phyloP scores from a whole-genome alignment of 805 yeast genomes.

The Ogataea glucozyma region DNA sequence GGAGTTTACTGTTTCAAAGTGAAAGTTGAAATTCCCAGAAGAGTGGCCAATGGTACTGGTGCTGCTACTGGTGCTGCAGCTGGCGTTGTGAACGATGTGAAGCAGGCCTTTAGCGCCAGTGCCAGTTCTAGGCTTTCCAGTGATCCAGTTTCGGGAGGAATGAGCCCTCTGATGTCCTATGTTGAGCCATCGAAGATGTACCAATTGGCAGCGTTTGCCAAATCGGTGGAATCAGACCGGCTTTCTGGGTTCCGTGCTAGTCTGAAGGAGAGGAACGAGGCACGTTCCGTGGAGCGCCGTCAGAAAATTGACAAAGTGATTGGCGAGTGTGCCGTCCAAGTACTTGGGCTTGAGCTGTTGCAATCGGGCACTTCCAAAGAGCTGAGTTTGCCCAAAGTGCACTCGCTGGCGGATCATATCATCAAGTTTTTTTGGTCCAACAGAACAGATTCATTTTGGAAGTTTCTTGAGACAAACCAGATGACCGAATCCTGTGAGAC shows the following conservation, averaged over 20 bases:
- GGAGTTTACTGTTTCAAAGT: conserved; percentile 34
- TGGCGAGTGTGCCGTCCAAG: conserved; percentile 24
- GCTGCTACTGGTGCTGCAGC: conserved; percentile 11
- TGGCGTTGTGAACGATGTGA: background rate
- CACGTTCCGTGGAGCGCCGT: conserved; percentile 6
- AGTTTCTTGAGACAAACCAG: conserved; percentile 22
- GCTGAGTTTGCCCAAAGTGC: conserved; percentile 24
- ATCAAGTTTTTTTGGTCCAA: conserved; percentile 34
- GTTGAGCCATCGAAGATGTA: conserved; percentile 31
- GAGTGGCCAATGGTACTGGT: conserved; percentile 12
- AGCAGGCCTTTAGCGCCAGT: background rate
- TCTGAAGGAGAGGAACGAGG: conserved; percentile 8
- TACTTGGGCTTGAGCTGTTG: conserved; percentile 13
- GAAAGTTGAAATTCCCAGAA: conserved; percentile 29
- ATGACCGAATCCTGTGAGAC: background rate
- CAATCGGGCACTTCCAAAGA: conserved; percentile 9
- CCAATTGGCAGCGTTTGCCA: conserved; percentile 31
- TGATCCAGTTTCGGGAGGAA: conserved; percentile 1
- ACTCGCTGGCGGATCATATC: conserved; percentile 33
- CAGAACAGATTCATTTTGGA: conserved; percentile 25
- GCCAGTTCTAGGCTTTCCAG: conserved; percentile 1
- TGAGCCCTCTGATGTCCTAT: conserved; percentile 28
- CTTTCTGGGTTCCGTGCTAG: conserved; percentile 7
- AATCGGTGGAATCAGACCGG: conserved; percentile 26
- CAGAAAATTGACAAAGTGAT: conserved; percentile 23